These are phyloP conservation scores for Closterium sp. DNA, from an alignment of 139 green algal species.

Conservation along the genomic window DNA sequence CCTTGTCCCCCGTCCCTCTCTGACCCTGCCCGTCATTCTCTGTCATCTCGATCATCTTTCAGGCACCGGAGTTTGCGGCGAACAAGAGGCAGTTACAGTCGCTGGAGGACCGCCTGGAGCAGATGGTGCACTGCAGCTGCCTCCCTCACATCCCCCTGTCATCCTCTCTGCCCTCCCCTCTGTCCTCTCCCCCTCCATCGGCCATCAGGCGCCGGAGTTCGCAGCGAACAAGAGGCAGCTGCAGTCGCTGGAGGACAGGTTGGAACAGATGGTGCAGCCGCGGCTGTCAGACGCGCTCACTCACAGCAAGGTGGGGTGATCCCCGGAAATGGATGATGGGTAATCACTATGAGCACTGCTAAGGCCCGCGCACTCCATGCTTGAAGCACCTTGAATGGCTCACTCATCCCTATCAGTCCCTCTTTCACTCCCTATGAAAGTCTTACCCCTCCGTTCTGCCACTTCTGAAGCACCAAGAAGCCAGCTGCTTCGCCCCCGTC, in stretches of 20 bases:
- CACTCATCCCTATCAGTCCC: background rate
- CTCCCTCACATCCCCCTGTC: too few relatives aligned
- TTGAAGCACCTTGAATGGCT: background rate
- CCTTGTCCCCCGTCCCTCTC: background rate
- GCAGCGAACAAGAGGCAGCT: constrained; percentile 59
- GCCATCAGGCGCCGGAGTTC: constrained; percentile 71
- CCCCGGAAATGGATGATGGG: too few relatives aligned
- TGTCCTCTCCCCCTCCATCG: too few relatives aligned
- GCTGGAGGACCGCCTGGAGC: constrained; percentile 73
- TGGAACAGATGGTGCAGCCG: constrained; percentile 68
- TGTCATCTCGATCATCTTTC: background rate
- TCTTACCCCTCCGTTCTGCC: too few relatives aligned
- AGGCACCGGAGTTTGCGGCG: constrained; percentile 73
- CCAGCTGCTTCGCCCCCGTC: too few relatives aligned
- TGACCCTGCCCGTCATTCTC: background rate
- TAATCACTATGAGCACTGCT: too few relatives aligned
- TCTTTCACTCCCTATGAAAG: too few relatives aligned
- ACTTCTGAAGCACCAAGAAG: too few relatives aligned
- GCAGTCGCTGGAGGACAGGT: constrained; percentile 70
- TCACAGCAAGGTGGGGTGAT: constrained; percentile 39
- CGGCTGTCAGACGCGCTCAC: constrained; percentile 70
- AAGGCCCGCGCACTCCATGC: too few relatives aligned
- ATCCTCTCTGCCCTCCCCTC: too few relatives aligned
- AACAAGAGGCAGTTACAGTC: constrained; percentile 57
- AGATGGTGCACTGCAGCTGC: constrained; percentile 60